Base-by-base conservation (phyloP, 805 yeast species). In the Isabelozyma rhagii region DNA sequence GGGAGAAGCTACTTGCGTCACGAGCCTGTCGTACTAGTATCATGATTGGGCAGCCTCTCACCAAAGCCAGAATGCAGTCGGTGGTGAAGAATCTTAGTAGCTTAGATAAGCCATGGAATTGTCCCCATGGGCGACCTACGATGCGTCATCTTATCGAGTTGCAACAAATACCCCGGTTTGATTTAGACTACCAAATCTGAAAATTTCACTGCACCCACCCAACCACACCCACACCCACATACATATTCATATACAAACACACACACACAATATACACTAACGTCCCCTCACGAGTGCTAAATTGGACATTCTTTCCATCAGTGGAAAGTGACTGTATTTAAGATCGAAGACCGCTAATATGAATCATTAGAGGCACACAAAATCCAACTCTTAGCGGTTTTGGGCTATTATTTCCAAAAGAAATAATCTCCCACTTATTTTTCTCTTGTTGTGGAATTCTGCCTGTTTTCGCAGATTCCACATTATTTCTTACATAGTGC, bases 91-190 rank as follows among this genome's bases (percentile, higher is more conserved):
- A 90, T 59, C 70, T 94, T 47, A 81, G 93, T 10, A 71, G 65
- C 0, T 72, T 94, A 39, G 92, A 90, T 53, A 89, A 89, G 62
- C 99, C 99, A 0, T 94, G 99, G 99, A 87, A 85, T 58, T 84
- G 91, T 61, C 99, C 99, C 0, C 99, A 94, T 68, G 99, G 99
- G 0, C 74, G 99, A 54, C 99, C 99, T 0, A 94, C 99, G 1
- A 83, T 94, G 87, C 78, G 99, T 48, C 97, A 93, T 66, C 72
- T 93, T 51, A 81, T 85, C 51, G 90, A 88, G 49, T 60, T 85
- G 31, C 57, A 62, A 18, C 47, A 55, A 17, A 55, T 62, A 60
- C 47, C 51, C 9, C 36, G 47, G 15, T 55, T 52, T 41, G 41
- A 43, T 18, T 21, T 47, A 17, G 66, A 62, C 47, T 62, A 61